phyloP scores from a whole-genome alignment of 768 basidiomycete species.

The Hericium coralloides region DNA sequence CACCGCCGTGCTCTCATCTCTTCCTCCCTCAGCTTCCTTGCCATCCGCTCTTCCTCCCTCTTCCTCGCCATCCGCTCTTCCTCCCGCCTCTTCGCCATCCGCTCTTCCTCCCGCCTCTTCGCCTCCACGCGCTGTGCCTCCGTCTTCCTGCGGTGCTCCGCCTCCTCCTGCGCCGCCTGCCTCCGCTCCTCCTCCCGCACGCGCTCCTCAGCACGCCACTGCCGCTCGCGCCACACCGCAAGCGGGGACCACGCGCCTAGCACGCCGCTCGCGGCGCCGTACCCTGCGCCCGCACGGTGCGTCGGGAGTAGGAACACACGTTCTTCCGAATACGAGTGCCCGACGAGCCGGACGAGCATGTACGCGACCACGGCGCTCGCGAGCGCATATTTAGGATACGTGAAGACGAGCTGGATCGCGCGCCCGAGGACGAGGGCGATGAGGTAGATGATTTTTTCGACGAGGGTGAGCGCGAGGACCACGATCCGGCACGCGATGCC shows the following conservation, averaged over 20 bases:
- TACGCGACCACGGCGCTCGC: neutral
- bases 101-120: slow-evolving; percentile 29
- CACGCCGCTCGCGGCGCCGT: neutral
- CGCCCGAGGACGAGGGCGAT: too few species aligned
- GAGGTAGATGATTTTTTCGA: too few species aligned
- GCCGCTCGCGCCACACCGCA: neutral
- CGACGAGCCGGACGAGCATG: neutral
- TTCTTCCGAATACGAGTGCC: neutral
- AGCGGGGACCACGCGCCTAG: neutral
- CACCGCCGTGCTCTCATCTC: slow-evolving; percentile 14
- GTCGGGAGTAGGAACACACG: neutral
- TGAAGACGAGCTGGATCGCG: too few species aligned
- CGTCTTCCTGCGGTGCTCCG: slow-evolving; percentile 43
- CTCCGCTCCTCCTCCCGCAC: slow-evolving; percentile 29
- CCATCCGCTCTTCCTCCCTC: slow-evolving; percentile 24
- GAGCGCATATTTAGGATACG: too few species aligned
- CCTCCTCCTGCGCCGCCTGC: slow-evolving; percentile 43
- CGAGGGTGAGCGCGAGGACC: too few species aligned
- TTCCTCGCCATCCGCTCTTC: slow-evolving; percentile 30
- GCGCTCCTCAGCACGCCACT: neutral
- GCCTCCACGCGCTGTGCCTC: slow-evolving; percentile 36
- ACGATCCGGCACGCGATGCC: too few species aligned
- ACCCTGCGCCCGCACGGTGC: too few species aligned
- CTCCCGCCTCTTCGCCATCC: neutral
- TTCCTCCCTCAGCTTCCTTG: too few species aligned